phyloP scores from a whole-genome alignment of 2,329 filamentous ascomycete genomes.

The Diaporthe vaccinii region DNA sequence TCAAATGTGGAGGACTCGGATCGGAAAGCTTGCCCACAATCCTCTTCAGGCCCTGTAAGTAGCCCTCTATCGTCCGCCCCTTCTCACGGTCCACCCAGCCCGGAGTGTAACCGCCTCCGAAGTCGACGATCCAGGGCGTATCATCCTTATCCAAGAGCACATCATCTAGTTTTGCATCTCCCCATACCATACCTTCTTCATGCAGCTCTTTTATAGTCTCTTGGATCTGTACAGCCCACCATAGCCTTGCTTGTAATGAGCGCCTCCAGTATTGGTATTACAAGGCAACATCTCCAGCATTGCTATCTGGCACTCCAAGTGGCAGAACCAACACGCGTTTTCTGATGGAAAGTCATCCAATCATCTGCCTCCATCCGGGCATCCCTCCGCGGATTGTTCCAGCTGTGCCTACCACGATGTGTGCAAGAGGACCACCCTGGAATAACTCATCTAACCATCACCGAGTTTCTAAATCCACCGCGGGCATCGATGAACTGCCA shows the following conservation, averaged over 20 bases:
- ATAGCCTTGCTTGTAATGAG: background rate
- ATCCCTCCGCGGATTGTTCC: too few relatives aligned
- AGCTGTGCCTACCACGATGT: too few relatives aligned
- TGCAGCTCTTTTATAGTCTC: slow-evolving; percentile 43
- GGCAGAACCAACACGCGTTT: too few relatives aligned
- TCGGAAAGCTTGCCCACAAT: background rate
- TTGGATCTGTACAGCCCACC: slow-evolving; percentile 43
- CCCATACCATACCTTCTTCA: slow-evolving; percentile 46
- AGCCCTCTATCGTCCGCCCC: slow-evolving; percentile 45
- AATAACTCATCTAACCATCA: too few relatives aligned
- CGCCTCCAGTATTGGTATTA: background rate
- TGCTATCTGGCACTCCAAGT: too few relatives aligned
- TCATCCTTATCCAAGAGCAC: slow-evolving; percentile 46
- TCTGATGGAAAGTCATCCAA: too few relatives aligned
- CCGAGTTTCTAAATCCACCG: too few relatives aligned
- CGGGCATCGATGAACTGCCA: background rate
- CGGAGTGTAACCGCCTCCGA: slow-evolving; percentile 48
- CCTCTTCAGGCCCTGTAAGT: slow-evolving; percentile 43
- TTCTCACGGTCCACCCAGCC: slow-evolving; percentile 46
- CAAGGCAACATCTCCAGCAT: background rate
- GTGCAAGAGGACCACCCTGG: too few relatives aligned
- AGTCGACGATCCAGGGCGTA: slow-evolving; percentile 49
- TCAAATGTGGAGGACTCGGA: background rate
- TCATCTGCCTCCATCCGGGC: too few relatives aligned
- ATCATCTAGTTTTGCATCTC: slow-evolving; percentile 49